Evolutionary conservation across 1,139 yeast genomes (phyloP).

Genomic region (Candida pseudocylindracea): DNA sequence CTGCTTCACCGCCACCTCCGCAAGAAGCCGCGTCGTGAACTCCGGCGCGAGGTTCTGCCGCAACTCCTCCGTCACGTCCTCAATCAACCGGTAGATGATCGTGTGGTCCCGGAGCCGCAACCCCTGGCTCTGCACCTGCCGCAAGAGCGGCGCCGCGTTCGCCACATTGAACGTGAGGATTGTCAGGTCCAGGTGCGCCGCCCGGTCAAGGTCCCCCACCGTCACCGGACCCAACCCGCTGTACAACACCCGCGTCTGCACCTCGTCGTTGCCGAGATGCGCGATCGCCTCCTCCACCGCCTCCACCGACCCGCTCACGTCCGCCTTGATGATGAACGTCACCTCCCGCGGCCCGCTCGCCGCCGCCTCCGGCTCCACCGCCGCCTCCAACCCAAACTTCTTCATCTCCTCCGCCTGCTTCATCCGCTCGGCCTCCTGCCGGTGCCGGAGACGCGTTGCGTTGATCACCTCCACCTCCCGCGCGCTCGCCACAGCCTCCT

Average conservation of each 20-base stretch:
- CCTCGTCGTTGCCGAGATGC: conserved; percentile 73
- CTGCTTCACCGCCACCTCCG: conserved; percentile 51
- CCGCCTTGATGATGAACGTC: conserved; percentile 64
- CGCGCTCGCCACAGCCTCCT: conserved; percentile 35
- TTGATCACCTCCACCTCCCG: conserved; percentile 53
- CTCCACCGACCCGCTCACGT: conserved; percentile 56
- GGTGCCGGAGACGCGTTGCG: conserved; percentile 23
- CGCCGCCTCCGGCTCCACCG: conserved; percentile 14
- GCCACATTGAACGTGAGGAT: conserved; percentile 64
- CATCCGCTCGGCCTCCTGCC: conserved; percentile 22
- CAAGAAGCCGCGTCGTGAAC: conserved; percentile 41
- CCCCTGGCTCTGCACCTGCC: conserved; percentile 33
- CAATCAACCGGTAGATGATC: conserved; percentile 74
- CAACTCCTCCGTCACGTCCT: conserved; percentile 52
- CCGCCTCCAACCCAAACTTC: conserved; percentile 29
- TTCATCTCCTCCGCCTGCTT: conserved; percentile 31
- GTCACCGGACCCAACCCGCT: conserved; percentile 75
- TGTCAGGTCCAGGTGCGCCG: conserved; percentile 50
- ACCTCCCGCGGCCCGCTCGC: conserved; percentile 11
- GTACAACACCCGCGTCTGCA: conserved; percentile 40
- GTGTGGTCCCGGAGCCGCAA: conserved; percentile 49
- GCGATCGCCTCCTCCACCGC: conserved; percentile 52
- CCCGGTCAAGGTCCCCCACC: conserved; percentile 66
- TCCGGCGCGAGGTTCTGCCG: conserved; percentile 42
- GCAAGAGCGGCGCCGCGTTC: conserved; percentile 39